Conservation (phyloP, 257 asterid species). For the Solanum bulbocastanum region DNA sequence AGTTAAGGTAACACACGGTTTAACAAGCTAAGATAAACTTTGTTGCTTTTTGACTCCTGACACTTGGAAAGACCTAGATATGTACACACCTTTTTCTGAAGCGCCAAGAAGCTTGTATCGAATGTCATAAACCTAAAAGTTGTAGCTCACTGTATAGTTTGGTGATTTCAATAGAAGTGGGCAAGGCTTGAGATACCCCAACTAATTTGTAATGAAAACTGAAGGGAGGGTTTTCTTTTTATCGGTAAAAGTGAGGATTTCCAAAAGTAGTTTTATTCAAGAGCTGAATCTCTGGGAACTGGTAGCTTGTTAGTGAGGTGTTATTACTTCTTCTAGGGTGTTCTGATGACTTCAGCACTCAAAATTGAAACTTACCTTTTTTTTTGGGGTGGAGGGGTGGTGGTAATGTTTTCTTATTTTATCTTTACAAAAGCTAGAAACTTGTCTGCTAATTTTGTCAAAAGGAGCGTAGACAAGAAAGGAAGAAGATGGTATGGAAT, state of each 20-base stretch:
- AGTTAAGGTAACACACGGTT: not conserved
- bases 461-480: not conserved
- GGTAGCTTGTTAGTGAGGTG: not conserved
- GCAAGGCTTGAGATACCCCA: not conserved
- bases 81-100: not conserved
- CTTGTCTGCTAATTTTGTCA: not conserved
- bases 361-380: not conserved
- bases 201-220: not conserved
- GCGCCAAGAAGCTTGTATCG: not conserved
- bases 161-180: not conserved
- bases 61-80: not conserved
- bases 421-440: not conserved
- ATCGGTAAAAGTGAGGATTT: not conserved
- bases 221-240: not conserved
- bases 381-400: not conserved
- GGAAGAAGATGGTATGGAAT: not conserved
- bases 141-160: not conserved
- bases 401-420: not conserved
- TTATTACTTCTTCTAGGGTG: not conserved
- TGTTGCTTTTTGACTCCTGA: not conserved
- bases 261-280: not conserved
- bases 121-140: not conserved
- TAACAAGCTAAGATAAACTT: not conserved
- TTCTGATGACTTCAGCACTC: not conserved
- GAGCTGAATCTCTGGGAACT: not conserved